Evolutionary conservation across 192 early-diverging fungal genomes (phyloP).

Genomic region (Linnemannia zychae): DNA sequence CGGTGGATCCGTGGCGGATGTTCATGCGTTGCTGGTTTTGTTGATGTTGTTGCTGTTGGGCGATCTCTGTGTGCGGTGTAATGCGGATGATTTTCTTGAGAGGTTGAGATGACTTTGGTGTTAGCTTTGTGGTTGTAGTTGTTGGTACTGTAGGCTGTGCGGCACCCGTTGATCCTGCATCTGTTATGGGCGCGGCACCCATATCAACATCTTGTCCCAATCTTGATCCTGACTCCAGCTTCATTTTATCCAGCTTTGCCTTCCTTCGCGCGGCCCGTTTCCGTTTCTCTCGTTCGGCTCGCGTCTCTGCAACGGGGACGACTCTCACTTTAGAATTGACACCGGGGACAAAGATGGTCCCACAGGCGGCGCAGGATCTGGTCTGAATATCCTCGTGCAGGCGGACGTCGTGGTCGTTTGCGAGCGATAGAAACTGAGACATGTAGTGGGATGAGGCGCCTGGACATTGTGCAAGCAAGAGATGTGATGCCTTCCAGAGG

Average conservation of each 20-base stretch:
- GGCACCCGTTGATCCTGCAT: no score
- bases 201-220: background rate
- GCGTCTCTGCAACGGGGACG: constrained; percentile 34
- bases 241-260: constrained; percentile 29
- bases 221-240: background rate
- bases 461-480: constrained; percentile 49
- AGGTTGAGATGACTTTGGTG: background rate
- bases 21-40: constrained; percentile 31
- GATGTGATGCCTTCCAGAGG: constrained; percentile 62
- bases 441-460: constrained; percentile 60
- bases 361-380: constrained; percentile 58
- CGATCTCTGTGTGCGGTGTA: constrained; percentile 22
- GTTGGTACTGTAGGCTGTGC: background rate
- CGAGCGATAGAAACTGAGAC: constrained; percentile 56
- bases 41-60: constrained; percentile 19
- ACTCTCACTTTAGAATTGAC: constrained; percentile 56
- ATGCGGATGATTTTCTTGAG: constrained; percentile 33
- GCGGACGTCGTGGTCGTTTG: constrained; percentile 46
- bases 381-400: constrained; percentile 60
- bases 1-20: constrained; percentile 4
- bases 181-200: background rate
- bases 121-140: background rate
- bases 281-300: constrained; percentile 23
- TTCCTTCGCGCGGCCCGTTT: constrained; percentile 19
- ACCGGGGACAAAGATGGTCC: constrained; percentile 61